These are phyloP conservation scores for Closterium sp. DNA, from an alignment of 139 green algal species.

Conservation along the genomic window DNA sequence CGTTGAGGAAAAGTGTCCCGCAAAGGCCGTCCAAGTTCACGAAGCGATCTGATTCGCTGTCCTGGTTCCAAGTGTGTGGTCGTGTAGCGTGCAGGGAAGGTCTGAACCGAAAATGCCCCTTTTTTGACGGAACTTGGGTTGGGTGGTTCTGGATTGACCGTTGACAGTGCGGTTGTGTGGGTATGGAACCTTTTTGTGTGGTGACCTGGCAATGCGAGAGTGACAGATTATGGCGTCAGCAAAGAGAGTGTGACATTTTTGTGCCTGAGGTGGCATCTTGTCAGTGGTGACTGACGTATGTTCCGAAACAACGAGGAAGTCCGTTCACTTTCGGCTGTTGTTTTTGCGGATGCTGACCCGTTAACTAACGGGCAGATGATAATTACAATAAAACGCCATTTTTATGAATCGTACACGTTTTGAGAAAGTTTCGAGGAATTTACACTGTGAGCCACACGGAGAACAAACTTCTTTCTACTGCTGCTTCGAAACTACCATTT, in stretches of 20 bases:
- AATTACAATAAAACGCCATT: too few species aligned
- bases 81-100: not conserved
- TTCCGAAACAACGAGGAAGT: not conserved
- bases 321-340: not conserved
- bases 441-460: too few species aligned
- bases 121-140: too few species aligned
- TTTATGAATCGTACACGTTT: too few species aligned
- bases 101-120: not conserved
- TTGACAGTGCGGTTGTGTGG: too few species aligned
- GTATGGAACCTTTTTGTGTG: too few species aligned
- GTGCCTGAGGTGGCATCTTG: not conserved
- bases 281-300: not conserved
- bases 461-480: too few species aligned
- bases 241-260: not conserved
- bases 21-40: not conserved
- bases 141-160: too few species aligned
- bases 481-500: too few species aligned
- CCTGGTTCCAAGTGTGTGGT: not conserved
- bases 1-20: not conserved
- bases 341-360: too few species aligned
- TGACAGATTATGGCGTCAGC: not conserved
- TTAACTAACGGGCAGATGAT: too few species aligned
- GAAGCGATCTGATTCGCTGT: not conserved
- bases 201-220: not conserved
- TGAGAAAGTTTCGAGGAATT: too few species aligned